Evolutionary conservation across 1,284 basidiomycete species (phyloP).

Genomic region (Leccinum subrobustum): DNA sequence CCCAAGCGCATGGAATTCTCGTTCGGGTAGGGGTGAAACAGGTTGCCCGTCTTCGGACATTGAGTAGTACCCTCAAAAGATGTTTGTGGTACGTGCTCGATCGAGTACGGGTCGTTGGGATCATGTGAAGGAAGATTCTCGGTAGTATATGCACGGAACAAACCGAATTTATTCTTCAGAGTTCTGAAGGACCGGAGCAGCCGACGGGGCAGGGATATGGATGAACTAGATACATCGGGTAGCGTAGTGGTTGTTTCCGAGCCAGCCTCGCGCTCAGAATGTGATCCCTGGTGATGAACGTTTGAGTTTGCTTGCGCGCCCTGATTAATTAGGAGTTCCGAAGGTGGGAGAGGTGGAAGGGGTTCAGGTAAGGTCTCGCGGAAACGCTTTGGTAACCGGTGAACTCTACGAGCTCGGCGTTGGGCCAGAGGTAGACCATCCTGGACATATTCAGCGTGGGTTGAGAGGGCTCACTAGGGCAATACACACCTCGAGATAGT

Average conservation of each 20-base stretch:
- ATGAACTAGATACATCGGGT: neutral
- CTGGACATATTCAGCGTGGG: neutral
- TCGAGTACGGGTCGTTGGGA: neutral
- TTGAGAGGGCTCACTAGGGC: neutral
- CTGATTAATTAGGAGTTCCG: too few relatives aligned
- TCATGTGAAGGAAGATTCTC: neutral
- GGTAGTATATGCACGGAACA: neutral
- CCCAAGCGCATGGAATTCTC: too few relatives aligned
- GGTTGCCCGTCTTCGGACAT: neutral
- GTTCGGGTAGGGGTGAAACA: neutral
- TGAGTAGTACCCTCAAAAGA: neutral
- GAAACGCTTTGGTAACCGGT: too few relatives aligned
- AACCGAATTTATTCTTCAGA: neutral
- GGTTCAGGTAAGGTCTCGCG: too few relatives aligned
- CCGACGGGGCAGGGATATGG: neutral
- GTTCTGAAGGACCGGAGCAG: neutral
- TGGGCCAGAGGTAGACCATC: neutral
- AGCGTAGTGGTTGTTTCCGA: neutral
- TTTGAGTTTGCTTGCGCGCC: too few relatives aligned
- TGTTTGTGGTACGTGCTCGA: neutral
- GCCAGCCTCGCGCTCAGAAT: too few relatives aligned
- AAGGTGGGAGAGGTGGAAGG: neutral
- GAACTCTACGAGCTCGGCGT: neutral
- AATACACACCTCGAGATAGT: neutral
- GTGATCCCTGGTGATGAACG: too few relatives aligned